These are phyloP conservation scores for Adansonia grandidieri DNA, from an alignment of 441 rosid genomes.

Conservation along the genomic window DNA sequence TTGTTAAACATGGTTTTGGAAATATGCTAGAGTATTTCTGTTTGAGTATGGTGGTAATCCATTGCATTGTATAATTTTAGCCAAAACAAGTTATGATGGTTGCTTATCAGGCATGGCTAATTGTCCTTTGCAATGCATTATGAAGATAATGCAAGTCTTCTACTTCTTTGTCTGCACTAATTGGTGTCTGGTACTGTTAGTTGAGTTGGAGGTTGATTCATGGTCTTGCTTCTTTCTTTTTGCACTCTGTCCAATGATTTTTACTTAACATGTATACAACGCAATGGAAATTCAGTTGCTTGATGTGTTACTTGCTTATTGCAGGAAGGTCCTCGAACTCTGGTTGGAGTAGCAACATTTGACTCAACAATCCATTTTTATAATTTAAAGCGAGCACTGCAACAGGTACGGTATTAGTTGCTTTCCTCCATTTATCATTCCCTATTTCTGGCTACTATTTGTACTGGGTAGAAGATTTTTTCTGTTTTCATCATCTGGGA, in stretches of 20 bases:
- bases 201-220: slow-evolving; percentile 15
- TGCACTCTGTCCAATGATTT: background rate
- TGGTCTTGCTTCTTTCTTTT: background rate
- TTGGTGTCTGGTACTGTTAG: background rate
- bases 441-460: slow-evolving; percentile 20
- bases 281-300: background rate
- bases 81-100: slow-evolving; percentile 6
- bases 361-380: slow-evolving; percentile 86
- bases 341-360: slow-evolving; percentile 87
- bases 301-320: slow-evolving; percentile 22
- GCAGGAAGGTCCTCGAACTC: slow-evolving; percentile 88
- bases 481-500: slow-evolving; percentile 7
- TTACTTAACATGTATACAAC: background rate
- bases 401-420: slow-evolving; percentile 46
- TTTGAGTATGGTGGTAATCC: background rate
- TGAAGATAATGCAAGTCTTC: slow-evolving; percentile 15
- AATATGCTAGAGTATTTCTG: background rate
- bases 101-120: background rate
- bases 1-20: background rate
- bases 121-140: background rate
- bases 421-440: slow-evolving; percentile 16
- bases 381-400: slow-evolving; percentile 72
- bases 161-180: background rate
- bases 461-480: slow-evolving; percentile 18
- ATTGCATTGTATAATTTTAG: background rate